Evolutionary conservation across 257 asterid genomes (phyloP).

Genomic region (Forsythia viridissima): DNA sequence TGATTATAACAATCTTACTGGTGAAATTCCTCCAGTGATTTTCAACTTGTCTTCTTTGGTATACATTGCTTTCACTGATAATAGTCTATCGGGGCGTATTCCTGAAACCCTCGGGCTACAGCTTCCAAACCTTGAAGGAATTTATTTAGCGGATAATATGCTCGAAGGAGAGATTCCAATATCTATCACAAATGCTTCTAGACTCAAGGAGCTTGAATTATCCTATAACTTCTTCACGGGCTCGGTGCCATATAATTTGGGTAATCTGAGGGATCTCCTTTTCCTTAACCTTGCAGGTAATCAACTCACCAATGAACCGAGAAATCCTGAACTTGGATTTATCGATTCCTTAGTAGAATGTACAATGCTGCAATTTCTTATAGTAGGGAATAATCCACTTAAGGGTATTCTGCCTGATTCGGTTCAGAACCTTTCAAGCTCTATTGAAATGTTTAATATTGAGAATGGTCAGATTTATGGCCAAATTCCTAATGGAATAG

Average conservation of each 20-base stretch:
- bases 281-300: conserved; percentile 32
- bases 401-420: conserved; percentile 36
- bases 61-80: conserved; percentile 28
- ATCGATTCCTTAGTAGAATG: conserved; percentile 38
- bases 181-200: conserved; percentile 34
- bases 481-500: conserved; percentile 34
- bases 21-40: conserved; percentile 36
- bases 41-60: conserved; percentile 40
- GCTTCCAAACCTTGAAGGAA: conserved; percentile 40
- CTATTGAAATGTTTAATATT: conserved; percentile 31
- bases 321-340: conserved; percentile 28
- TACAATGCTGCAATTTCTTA: conserved; percentile 28
- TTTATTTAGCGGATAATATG: conserved; percentile 29
- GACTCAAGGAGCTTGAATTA: conserved; percentile 29
- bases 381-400: conserved; percentile 29
- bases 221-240: conserved; percentile 36
- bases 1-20: conserved; percentile 30
- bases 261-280: conserved; percentile 32
- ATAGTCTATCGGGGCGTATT: conserved; percentile 29
- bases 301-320: conserved; percentile 22
- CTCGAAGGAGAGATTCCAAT: conserved; percentile 33
- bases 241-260: conserved; percentile 33
- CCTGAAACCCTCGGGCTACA: conserved; percentile 29
- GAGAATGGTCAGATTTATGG: conserved; percentile 32
- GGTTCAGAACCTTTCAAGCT: conserved; percentile 33